Percentiles rank a stretch among this genome's conserved stretches.
Evolutionary conservation across 2,329 filamentous ascomycete species (phyloP).

Genomic region (Epichloe coenophiala): DNA sequence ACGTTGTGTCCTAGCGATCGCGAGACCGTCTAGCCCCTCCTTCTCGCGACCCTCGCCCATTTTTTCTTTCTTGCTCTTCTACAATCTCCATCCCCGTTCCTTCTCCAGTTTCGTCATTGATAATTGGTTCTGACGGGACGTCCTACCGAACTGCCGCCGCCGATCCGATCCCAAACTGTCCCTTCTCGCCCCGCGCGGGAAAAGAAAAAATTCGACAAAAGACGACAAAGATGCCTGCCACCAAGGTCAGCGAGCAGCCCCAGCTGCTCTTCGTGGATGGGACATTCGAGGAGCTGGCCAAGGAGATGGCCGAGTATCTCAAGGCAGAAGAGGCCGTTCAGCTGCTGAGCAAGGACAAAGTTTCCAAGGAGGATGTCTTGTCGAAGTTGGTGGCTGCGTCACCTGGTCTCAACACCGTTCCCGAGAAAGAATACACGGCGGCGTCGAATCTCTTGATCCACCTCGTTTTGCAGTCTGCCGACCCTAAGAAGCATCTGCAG

Average conservation of each 20-base stretch:
- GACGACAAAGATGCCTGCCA: slow-evolving; percentile 13
- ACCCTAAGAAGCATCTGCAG: slow-evolving; percentile 74
- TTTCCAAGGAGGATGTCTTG: slow-evolving; percentile 65
- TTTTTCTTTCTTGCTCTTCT: slow-evolving; percentile 10
- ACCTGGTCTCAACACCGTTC: slow-evolving; percentile 62
- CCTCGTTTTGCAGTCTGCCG: slow-evolving; percentile 75
- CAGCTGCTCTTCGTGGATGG: slow-evolving; percentile 74
- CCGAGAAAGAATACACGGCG: slow-evolving; percentile 92
- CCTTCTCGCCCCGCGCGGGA: neutral
- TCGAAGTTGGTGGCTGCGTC: slow-evolving; percentile 81
- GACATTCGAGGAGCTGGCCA: slow-evolving; percentile 79
- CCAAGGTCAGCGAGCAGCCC: slow-evolving; percentile 33
- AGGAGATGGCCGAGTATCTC: slow-evolving; percentile 91
- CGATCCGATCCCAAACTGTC: neutral
- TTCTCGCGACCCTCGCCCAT: slow-evolving; percentile 11
- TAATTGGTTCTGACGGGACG: too few species aligned
- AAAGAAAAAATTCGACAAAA: slow-evolving; percentile 3
- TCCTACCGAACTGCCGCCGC: neutral
- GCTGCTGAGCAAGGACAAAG: slow-evolving; percentile 56
- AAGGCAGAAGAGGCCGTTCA: slow-evolving; percentile 68
- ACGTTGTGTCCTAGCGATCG: slow-evolving; percentile 8
- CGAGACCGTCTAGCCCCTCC: slow-evolving; percentile 11
- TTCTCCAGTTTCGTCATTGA: too few species aligned
- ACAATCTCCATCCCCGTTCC: neutral
- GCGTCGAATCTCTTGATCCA: slow-evolving; percentile 96